phyloP scores from a whole-genome alignment of 2,329 filamentous ascomycete species.

The Penicillium sp. region DNA sequence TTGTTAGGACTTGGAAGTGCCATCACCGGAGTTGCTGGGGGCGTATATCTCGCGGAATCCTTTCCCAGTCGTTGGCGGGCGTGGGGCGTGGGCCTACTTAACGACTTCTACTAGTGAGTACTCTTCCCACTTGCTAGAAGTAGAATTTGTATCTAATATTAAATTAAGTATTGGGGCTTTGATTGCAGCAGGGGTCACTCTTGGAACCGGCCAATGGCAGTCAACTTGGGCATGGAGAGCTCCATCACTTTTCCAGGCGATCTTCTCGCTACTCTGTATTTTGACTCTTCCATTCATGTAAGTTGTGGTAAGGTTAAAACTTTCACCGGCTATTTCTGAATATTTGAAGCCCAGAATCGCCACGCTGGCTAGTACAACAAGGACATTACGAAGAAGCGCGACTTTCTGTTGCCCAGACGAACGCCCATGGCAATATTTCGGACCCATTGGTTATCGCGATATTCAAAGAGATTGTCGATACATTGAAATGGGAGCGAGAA shows the following conservation, averaged over 20 bases:
- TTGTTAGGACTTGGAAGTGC: conserved; percentile 54
- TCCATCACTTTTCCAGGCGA: conserved; percentile 49
- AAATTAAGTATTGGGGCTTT: conserved; percentile 39
- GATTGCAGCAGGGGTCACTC: conserved; percentile 54
- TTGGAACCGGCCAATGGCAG: conserved; percentile 47
- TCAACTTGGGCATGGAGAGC: conserved; percentile 54
- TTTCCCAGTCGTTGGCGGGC: conserved; percentile 52
- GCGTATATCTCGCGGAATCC: conserved; percentile 56
- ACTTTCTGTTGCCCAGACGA: conserved; percentile 47
- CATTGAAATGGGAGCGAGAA: conserved; percentile 52
- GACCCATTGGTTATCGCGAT: conserved; percentile 46
- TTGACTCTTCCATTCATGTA: conserved; percentile 11
- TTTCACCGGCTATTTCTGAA: neutral
- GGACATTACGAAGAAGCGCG: conserved; percentile 49
- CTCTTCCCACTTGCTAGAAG: neutral
- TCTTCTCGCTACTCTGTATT: conserved; percentile 29
- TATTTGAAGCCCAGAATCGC: conserved; percentile 47
- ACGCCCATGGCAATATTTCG: conserved; percentile 49
- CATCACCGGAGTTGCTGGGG: conserved; percentile 49
- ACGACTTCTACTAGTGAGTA: conserved; percentile 38
- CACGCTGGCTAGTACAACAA: conserved; percentile 52
- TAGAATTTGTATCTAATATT: neutral
- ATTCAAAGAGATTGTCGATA: conserved; percentile 55
- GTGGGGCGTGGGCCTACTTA: conserved; percentile 49
- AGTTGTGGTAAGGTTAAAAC: neutral